Evolutionary conservation across 2,329 filamentous ascomycete species (phyloP).

Genomic region (Incumbomyces delicatus): DNA sequence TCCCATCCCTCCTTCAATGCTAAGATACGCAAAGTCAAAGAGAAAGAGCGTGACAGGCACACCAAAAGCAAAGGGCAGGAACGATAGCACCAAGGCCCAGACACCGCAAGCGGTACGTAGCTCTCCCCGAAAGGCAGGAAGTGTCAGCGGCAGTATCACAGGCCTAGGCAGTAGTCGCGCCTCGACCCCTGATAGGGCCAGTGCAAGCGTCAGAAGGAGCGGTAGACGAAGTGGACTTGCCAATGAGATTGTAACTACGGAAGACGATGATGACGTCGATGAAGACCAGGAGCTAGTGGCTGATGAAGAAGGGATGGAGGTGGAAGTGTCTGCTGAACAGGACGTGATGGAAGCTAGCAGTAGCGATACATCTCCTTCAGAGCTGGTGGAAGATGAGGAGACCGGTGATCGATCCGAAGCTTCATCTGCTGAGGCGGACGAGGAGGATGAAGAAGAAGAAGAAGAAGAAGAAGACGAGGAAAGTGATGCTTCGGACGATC

Average conservation of each 20-base stretch:
- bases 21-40: slow-evolving; percentile 16
- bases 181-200: slow-evolving; percentile 6
- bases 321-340: slow-evolving; percentile 6
- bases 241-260: slow-evolving; percentile 8
- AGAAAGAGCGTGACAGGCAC: slow-evolving; percentile 12
- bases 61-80: slow-evolving; percentile 7
- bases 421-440: neutral
- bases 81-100: neutral
- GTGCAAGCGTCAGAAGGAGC: slow-evolving; percentile 17
- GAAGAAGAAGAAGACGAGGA: slow-evolving; percentile 5
- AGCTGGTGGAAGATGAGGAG: neutral
- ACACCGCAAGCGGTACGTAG: slow-evolving; percentile 15
- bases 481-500: slow-evolving; percentile 8
- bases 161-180: slow-evolving; percentile 7
- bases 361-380: neutral
- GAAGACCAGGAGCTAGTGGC: neutral
- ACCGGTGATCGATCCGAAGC: slow-evolving; percentile 6
- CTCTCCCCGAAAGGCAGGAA: slow-evolving; percentile 15
- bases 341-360: neutral
- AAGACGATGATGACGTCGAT: neutral
- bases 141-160: slow-evolving; percentile 10
- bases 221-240: slow-evolving; percentile 15
- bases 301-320: slow-evolving; percentile 9
- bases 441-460: neutral
- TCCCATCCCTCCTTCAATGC: slow-evolving; percentile 20